Evolutionary conservation across 129 eudicot genomes (phyloP), one percentile per base, ranked within the genome.

Genomic region (Kitagawia praeruptora): DNA sequence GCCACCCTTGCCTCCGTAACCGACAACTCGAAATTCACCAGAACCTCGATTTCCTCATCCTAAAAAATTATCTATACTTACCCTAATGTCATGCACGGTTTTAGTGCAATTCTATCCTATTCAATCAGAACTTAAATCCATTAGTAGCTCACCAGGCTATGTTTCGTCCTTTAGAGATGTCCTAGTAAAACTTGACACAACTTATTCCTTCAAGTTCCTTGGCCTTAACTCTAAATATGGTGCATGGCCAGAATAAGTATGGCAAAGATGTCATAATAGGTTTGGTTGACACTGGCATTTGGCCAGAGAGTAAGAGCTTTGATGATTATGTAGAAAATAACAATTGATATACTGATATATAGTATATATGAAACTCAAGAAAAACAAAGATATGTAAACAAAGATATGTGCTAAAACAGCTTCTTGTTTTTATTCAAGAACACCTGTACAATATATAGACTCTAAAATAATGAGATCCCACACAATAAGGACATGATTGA

Each of bases 251-350:
- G 81, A 56, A 19, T 75, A 53, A 71, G 4, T 87, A 70, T 7
- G 97, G 97, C 14, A 80, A 80, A 19, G 96, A 90, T 70, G 90
- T 92, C 47, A 90, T 92, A 12, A 84, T 92, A 16, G 97, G 97
- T 31, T 23, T 92, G 13, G 87, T 92, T 34, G 97, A 92, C 83
- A 88, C 93, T 0, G 97, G 97, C 14, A 31, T 92, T 39, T 92
- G 96, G 93, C 97, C 97, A 6, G 97, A 92, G 83, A 89, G 96
- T 42, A 83, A 28, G 74, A 92, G 97, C 81, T 92, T 70, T 31
- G 19, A 45, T 25, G 97, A 92, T n/a, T 74, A 79, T 18, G 91
- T n/a, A n/a, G n/a, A n/a, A n/a, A n/a, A n/a, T n/a, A n/a, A n/a
- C n/a, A n/a, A n/a, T n/a, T n/a, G n/a, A n/a, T n/a, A n/a, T n/a